phyloP scores from a whole-genome alignment of 495 filamentous ascomycete genomes.

The Podospora conica region DNA sequence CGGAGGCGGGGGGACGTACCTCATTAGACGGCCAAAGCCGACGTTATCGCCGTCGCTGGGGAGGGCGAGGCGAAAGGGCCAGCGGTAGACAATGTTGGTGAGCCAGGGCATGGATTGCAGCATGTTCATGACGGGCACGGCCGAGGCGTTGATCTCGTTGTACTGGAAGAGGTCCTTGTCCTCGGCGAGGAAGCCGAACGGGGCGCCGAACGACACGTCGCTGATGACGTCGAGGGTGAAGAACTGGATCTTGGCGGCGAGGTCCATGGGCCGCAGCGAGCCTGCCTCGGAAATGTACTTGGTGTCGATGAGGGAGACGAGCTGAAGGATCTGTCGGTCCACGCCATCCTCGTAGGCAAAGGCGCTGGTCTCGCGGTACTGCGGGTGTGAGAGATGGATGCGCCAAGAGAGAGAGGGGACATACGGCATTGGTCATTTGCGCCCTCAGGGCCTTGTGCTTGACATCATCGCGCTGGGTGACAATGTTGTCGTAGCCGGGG shows the following conservation, averaged over 20 bases:
- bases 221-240: conserved; percentile 49
- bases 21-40: conserved; percentile 25
- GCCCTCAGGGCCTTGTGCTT: conserved; percentile 30
- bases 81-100: conserved; percentile 32
- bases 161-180: conserved; percentile 48
- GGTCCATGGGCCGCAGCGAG: conserved; percentile 35
- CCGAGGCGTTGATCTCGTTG: conserved; percentile 31
- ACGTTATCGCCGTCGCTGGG: conserved; percentile 21
- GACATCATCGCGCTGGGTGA: conserved; percentile 21
- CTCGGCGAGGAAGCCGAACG: conserved; percentile 41
- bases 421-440: conserved; percentile 26
- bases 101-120: conserved; percentile 21
- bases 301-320: conserved; percentile 32
- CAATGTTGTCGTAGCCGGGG: conserved; percentile 37
- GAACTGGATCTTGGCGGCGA: conserved; percentile 37
- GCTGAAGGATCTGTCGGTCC: conserved; percentile 40
- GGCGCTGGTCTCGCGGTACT: conserved; percentile 26
- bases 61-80: conserved; percentile 17
- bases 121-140: conserved; percentile 26
- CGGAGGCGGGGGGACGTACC: conserved; percentile 3
- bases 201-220: conserved; percentile 44
- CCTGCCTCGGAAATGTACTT: conserved; percentile 49
- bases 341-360: conserved; percentile 45
- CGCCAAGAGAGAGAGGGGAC: background rate
- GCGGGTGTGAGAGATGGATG: conserved; percentile 3